Evolutionary conservation across 345 rosid genomes (phyloP).

Genomic region (Gossypium herbaceum): DNA sequence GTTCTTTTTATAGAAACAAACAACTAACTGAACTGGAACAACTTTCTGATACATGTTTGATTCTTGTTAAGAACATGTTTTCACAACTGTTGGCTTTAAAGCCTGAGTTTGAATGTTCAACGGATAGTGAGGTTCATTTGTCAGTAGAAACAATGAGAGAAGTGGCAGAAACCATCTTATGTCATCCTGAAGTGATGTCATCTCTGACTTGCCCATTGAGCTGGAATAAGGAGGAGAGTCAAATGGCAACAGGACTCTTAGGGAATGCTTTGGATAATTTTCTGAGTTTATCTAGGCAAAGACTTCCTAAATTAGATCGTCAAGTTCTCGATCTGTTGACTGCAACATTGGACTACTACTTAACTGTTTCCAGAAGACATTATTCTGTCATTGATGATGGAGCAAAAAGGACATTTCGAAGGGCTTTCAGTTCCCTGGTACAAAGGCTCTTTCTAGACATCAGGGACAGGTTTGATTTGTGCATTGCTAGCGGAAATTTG

Average conservation of each 20-base stretch:
- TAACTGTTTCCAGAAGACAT: slow-evolving; percentile 32
- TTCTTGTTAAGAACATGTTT: slow-evolving; percentile 54
- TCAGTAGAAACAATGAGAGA: slow-evolving; percentile 36
- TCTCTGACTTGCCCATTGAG: slow-evolving; percentile 48
- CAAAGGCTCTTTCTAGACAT: slow-evolving; percentile 40
- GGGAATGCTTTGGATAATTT: slow-evolving; percentile 37
- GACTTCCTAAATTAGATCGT: slow-evolving; percentile 50
- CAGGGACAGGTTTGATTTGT: slow-evolving; percentile 43
- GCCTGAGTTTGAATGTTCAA: slow-evolving; percentile 26
- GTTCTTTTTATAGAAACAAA: slow-evolving; percentile 34
- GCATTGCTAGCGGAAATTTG: slow-evolving; percentile 39
- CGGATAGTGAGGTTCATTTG: slow-evolving; percentile 20
- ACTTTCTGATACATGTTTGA: slow-evolving; percentile 55
- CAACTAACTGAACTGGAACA: slow-evolving; percentile 40
- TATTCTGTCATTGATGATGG: slow-evolving; percentile 26
- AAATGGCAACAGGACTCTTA: slow-evolving; percentile 19
- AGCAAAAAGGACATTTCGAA: slow-evolving; percentile 32
- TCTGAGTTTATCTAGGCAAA: slow-evolving; percentile 35
- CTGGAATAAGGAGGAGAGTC: slow-evolving; percentile 30
- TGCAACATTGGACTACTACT: slow-evolving; percentile 44
- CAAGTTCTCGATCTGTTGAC: slow-evolving; percentile 53
- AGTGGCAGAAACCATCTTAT: slow-evolving; percentile 51
- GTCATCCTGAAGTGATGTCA: slow-evolving; percentile 56
- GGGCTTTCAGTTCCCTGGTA: slow-evolving; percentile 41
- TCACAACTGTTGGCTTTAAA: slow-evolving; percentile 35